phyloP scores from a whole-genome alignment of 1,139 yeast species.

The Taiozyma sp. region DNA sequence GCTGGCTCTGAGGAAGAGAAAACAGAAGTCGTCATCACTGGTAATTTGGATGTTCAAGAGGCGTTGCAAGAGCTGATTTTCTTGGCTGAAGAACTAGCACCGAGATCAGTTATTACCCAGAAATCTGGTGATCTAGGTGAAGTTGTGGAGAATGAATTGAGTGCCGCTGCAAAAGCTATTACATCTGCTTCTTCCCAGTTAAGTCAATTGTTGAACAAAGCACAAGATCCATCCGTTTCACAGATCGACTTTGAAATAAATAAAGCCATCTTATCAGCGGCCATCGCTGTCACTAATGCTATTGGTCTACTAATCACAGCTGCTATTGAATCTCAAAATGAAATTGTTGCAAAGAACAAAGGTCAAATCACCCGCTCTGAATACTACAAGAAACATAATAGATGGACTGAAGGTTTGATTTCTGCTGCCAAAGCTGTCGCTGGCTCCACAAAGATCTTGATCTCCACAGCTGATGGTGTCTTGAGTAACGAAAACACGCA shows the following conservation, averaged over 20 bases:
- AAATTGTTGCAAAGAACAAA: constrained; percentile 68
- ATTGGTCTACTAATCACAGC: constrained; percentile 67
- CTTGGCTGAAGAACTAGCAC: constrained; percentile 53
- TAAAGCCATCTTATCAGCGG: constrained; percentile 72
- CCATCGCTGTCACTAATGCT: constrained; percentile 77
- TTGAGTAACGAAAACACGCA: constrained; percentile 57
- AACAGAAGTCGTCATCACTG: constrained; percentile 70
- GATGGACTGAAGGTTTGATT: constrained; percentile 93
- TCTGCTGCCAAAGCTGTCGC: constrained; percentile 92
- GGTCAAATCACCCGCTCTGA: constrained; percentile 67
- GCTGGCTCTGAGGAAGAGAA: constrained; percentile 55
- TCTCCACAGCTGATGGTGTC: constrained; percentile 84
- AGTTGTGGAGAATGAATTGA: constrained; percentile 67
- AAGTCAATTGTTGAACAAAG: constrained; percentile 41
- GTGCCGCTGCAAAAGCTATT: constrained; percentile 65
- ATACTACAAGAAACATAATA: constrained; percentile 79
- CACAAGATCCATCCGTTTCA: constrained; percentile 47
- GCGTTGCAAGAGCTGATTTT: constrained; percentile 54
- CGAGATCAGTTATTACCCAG: constrained; percentile 24
- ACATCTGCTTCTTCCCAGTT: constrained; percentile 61
- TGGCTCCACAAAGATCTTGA: constrained; percentile 71
- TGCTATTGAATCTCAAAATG: constrained; percentile 78
- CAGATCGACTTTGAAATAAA: constrained; percentile 67
- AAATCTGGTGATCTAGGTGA: constrained; percentile 54
- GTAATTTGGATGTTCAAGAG: constrained; percentile 71